A percentile compares a stretch with the other conserved stretches of the same genome.
These are phyloP conservation scores for Intubia oerlemansii DNA, from an alignment of 2,329 filamentous ascomycete genomes.

Conservation along the genomic window DNA sequence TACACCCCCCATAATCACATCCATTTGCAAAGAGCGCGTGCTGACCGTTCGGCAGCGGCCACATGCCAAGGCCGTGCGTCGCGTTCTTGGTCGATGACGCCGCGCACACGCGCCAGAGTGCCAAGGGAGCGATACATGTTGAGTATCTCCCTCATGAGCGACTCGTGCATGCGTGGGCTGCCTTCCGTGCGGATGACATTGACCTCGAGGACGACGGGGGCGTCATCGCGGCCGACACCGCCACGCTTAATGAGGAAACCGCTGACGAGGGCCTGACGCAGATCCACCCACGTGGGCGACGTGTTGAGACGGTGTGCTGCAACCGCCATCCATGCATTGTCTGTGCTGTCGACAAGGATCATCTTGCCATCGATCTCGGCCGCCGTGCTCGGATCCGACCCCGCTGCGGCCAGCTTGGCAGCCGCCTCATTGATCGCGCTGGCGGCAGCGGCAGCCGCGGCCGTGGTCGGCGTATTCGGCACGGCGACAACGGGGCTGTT, in stretches of 20 bases:
- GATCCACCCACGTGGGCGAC: conserved; percentile 29
- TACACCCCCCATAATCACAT: conserved; percentile 29
- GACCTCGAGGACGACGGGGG: conserved; percentile 39
- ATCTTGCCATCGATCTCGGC: conserved; percentile 32
- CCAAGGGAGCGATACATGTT: conserved; percentile 46
- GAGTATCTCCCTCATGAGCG: conserved; percentile 48
- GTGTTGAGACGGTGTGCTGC: conserved; percentile 44
- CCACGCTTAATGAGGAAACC: conserved; percentile 46
- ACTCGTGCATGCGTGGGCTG: conserved; percentile 34
- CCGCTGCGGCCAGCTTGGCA: conserved; percentile 11
- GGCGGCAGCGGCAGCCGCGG: background rate
- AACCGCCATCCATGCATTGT: conserved; percentile 58
- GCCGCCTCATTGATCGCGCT: conserved; percentile 1
- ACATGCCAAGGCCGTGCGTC: conserved; percentile 62
- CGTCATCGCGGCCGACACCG: conserved; percentile 31
- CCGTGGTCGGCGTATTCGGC: too few species aligned
- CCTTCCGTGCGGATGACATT: conserved; percentile 39
- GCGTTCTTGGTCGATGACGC: conserved; percentile 32
- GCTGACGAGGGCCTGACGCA: conserved; percentile 35
- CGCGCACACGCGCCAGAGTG: conserved; percentile 45
- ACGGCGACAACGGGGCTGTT: background rate
- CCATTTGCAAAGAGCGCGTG: conserved; percentile 39
- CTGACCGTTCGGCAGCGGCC: conserved; percentile 47
- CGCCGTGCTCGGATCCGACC: conserved; percentile 15
- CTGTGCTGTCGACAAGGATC: conserved; percentile 47